These are phyloP conservation scores for Starmerella vitae DNA, from an alignment of 805 yeast species.

Conservation along the genomic window DNA sequence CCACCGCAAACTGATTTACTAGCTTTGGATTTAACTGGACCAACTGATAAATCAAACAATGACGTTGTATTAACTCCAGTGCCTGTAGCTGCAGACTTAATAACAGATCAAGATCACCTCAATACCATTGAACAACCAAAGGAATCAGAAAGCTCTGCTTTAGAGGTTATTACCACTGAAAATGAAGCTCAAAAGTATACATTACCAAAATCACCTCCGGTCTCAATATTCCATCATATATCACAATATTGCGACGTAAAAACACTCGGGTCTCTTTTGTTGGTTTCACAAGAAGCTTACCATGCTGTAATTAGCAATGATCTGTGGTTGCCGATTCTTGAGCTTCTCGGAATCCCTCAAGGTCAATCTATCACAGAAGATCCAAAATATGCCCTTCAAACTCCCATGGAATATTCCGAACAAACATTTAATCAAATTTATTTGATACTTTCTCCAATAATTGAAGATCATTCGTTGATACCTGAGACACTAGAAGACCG, in stretches of 20 bases:
- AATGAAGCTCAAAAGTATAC: too few relatives aligned
- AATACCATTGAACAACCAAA: too few relatives aligned
- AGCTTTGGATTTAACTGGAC: too few relatives aligned
- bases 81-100: too few relatives aligned
- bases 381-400: slow-evolving; percentile 6
- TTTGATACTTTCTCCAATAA: background rate
- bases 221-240: background rate
- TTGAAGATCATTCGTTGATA: background rate
- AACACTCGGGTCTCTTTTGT: background rate
- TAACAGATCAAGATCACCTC: too few relatives aligned
- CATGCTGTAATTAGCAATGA: slow-evolving; percentile 4
- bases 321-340: slow-evolving; percentile 9
- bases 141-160: too few relatives aligned
- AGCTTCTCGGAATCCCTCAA: slow-evolving; percentile 5
- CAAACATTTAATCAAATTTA: slow-evolving; percentile 6
- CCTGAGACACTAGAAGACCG: background rate
- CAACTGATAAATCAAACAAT: too few relatives aligned
- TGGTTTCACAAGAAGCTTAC: slow-evolving; percentile 3
- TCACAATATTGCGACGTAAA: slow-evolving; percentile 4
- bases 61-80: too few relatives aligned
- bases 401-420: slow-evolving; percentile 1
- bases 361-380: background rate
- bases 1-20: too few relatives aligned
- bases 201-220: too few relatives aligned
- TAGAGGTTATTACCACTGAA: too few relatives aligned